Conservation (phyloP, 2,329 filamentous ascomycete genomes). For the Zasmidium citrigriseum region DNA sequence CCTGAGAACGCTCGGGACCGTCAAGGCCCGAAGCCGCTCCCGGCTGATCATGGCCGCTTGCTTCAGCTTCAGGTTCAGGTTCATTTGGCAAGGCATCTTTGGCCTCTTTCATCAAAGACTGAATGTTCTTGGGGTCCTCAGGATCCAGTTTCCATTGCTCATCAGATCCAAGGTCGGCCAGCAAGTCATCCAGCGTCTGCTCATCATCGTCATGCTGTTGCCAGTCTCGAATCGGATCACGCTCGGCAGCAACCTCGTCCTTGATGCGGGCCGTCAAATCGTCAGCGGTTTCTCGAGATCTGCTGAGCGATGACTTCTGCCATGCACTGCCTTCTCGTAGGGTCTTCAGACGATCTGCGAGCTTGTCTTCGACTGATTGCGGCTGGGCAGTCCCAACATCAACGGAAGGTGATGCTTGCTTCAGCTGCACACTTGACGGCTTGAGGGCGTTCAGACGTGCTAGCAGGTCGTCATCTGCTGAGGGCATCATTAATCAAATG, state of each 20-base stretch:
- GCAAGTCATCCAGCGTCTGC: conserved; percentile 48
- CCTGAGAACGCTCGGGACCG: conserved; percentile 5
- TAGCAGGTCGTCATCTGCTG: conserved; percentile 44
- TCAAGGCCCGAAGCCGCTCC: conserved; percentile 7
- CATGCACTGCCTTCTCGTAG: conserved; percentile 27
- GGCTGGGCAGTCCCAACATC: conserved; percentile 26
- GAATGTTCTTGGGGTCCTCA: conserved; percentile 44
- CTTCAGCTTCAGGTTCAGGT: conserved; percentile 17
- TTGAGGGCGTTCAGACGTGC: conserved; percentile 52
- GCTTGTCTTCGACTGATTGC: conserved; percentile 29
- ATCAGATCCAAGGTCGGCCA: conserved; percentile 42
- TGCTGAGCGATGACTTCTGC: not conserved
- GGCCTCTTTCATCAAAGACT: conserved; percentile 44
- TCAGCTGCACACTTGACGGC: conserved; percentile 42
- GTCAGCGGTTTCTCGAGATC: conserved; percentile 1
- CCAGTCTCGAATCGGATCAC: conserved; percentile 30
- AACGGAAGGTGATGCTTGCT: conserved; percentile 19
- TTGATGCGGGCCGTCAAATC: conserved; percentile 18
- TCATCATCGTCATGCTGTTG: conserved; percentile 45
- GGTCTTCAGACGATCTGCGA: conserved; percentile 36
- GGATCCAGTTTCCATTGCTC: conserved; percentile 44
- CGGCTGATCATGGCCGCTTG: conserved; percentile 23
- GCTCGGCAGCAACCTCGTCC: conserved; percentile 24
- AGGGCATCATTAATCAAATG: conserved; percentile 21
- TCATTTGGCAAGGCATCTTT: conserved; percentile 39